Base-by-base conservation (phyloP, 129 eudicot species). In the Rutidosis leptorrhynchoides region DNA sequence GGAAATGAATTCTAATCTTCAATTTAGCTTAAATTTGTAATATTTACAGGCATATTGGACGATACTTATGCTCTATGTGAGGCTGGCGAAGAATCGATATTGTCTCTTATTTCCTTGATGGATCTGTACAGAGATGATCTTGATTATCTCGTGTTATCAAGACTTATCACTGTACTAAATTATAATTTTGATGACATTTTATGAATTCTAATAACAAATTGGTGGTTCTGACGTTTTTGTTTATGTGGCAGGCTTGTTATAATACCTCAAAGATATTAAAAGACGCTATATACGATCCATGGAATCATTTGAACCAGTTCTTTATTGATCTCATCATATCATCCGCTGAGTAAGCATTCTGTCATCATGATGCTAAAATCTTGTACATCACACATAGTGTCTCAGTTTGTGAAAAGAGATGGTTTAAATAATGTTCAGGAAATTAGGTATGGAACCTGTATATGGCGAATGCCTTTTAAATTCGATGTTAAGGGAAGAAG, bases 51-150 rank as follows among this genome's bases (percentile, higher is more conserved):
- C 17, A 69, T 83, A 65, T 32, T 83, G 76, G 85, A 83, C 57
- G 89, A 83, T 70, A 56, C 85, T 40, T 80, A 80, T 73, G 89
- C 89, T 54, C 76, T 83, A 2, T 80, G 89, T 68, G 75, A 76
- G 58, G 83, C 80, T 28, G 79, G 80, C 62, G 63, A 82, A 77
- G 82, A 64, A 69, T 62, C 82, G 3, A 63, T 83, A 43, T 55
- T 73, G 14, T 71, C 79, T 69, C 71, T 83, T 72, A 65, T 79
- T 62, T 57, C 80, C 53, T 76, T 79, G 69, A 71, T 79, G 79
- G 64, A 74, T 69, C 43, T 76, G 6, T 79, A 71, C 57, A 58
- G 80, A 61, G 72, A 69, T 23, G 81, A 83, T 51, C 77, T 72
- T 40, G 79, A 83, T 65, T 79, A 83, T 58, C 70, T 53, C 6